phyloP scores from a whole-genome alignment of 257 asterid genomes.

The Solanum sitiens region DNA sequence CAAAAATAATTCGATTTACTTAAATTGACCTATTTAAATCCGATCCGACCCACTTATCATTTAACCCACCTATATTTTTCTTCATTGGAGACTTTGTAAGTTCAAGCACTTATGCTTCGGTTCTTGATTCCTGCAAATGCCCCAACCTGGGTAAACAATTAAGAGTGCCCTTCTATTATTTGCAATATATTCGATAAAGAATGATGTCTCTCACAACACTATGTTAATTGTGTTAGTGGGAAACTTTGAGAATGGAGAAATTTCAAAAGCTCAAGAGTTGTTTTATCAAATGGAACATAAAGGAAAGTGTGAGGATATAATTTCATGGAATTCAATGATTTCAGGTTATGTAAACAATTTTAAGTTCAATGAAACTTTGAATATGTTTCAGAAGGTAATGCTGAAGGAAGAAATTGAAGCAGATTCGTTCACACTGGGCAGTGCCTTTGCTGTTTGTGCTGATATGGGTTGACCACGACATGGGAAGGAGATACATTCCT shows the following conservation, averaged over 20 bases:
- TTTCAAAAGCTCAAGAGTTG: conserved; percentile 46
- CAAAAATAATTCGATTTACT: too few relatives aligned
- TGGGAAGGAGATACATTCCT: conserved; percentile 60
- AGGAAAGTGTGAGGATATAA: conserved; percentile 32
- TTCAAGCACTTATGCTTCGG: too few relatives aligned
- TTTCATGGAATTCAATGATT: conserved; percentile 82
- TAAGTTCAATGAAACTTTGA: conserved; percentile 44
- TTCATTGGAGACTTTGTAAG: too few relatives aligned
- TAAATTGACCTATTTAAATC: too few relatives aligned
- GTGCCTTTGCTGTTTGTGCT: conserved; percentile 48
- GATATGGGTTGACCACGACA: too few relatives aligned
- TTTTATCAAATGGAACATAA: conserved; percentile 48
- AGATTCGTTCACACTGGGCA: conserved; percentile 60
- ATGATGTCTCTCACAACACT: conserved; percentile 59
- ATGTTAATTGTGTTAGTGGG: conserved; percentile 38
- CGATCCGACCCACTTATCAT: too few relatives aligned
- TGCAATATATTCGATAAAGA: conserved; percentile 39
- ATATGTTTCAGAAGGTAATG: conserved; percentile 26
- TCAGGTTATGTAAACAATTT: conserved; percentile 58
- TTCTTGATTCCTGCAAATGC: too few relatives aligned
- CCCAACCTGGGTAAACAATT: conserved; percentile 44
- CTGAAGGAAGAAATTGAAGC: conserved; percentile 30
- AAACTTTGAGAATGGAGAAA: conserved; percentile 43
- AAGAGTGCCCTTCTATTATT: conserved; percentile 40
- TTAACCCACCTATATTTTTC: too few relatives aligned